phyloP scores from a whole-genome alignment of 1,284 basidiomycete species.

The Ganoderma boninense region DNA sequence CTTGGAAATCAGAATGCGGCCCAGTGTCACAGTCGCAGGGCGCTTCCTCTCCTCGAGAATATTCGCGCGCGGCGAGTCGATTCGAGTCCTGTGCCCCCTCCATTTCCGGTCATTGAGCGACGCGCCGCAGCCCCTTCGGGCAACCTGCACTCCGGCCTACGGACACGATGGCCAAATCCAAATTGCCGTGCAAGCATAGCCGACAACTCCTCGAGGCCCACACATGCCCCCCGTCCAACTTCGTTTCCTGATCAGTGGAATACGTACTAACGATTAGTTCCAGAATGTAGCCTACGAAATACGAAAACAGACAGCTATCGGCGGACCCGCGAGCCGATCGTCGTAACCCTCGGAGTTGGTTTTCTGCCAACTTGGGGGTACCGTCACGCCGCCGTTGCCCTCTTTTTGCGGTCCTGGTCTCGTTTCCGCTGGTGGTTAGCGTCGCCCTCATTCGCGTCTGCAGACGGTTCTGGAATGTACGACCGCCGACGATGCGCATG shows the following conservation, averaged over 20 bases:
- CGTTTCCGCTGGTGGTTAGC: constrained; percentile 31
- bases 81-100: constrained; percentile 17
- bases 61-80: constrained; percentile 19
- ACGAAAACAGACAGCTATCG: constrained; percentile 27
- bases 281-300: constrained; percentile 30
- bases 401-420: constrained; percentile 38
- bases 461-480: constrained; percentile 15
- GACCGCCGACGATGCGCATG: constrained; percentile 27
- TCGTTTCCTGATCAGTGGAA: constrained; percentile 26
- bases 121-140: constrained; percentile 16
- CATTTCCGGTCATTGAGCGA: constrained; percentile 14
- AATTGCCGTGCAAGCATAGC: constrained; percentile 17
- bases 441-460: constrained; percentile 26
- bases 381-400: constrained; percentile 30
- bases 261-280: constrained; percentile 34
- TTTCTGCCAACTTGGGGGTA: constrained; percentile 3
- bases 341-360: constrained; percentile 16
- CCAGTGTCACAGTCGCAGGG: constrained; percentile 26
- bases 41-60: constrained; percentile 22
- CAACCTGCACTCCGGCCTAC: constrained; percentile 17
- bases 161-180: constrained; percentile 18
- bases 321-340: constrained; percentile 1
- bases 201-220: constrained; percentile 24
- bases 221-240: constrained; percentile 22
- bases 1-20: constrained; percentile 31